These are phyloP conservation scores for Xerocomus brunneocitrinus DNA, from an alignment of 768 basidiomycete genomes.

Conservation along the genomic window DNA sequence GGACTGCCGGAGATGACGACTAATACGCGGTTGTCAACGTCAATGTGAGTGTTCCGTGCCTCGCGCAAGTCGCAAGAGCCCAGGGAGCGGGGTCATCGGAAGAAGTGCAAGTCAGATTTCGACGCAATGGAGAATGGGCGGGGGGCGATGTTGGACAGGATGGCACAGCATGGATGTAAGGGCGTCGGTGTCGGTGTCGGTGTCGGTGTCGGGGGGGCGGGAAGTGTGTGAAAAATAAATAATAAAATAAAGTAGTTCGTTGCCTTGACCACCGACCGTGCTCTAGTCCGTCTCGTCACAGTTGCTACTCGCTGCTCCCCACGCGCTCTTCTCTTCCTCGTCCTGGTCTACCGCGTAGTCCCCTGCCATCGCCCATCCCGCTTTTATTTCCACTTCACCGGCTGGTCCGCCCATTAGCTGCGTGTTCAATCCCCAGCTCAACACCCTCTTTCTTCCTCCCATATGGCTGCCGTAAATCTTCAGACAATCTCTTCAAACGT, in stretches of 20 bases:
- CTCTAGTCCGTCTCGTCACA: slow-evolving; percentile 31
- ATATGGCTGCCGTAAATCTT: slow-evolving; percentile 71
- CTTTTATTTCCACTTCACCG: slow-evolving; percentile 23
- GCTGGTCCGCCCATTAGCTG: slow-evolving; percentile 55
- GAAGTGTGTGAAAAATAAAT: background rate
- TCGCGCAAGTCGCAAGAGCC: too few species aligned
- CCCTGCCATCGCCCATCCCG: background rate
- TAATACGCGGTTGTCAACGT: too few species aligned
- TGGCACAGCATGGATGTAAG: background rate
- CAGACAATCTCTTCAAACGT: slow-evolving; percentile 65
- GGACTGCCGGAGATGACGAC: too few species aligned
- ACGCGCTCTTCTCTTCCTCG: slow-evolving; percentile 23
- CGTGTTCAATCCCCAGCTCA: slow-evolving; percentile 28
- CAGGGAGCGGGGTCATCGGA: too few species aligned
- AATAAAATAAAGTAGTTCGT: slow-evolving; percentile 22
- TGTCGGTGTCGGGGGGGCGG: background rate
- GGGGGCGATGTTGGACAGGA: background rate
- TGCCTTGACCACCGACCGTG: slow-evolving; percentile 52
- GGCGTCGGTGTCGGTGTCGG: background rate
- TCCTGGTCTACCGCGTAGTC: slow-evolving; percentile 24
- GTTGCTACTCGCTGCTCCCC: slow-evolving; percentile 13
- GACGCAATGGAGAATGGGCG: too few species aligned
- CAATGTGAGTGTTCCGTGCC: too few species aligned
- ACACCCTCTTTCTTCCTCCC: slow-evolving; percentile 37
- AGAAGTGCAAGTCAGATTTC: too few species aligned